Conservation (phyloP, 768 basidiomycete genomes). For the Serendipita sp. region DNA sequence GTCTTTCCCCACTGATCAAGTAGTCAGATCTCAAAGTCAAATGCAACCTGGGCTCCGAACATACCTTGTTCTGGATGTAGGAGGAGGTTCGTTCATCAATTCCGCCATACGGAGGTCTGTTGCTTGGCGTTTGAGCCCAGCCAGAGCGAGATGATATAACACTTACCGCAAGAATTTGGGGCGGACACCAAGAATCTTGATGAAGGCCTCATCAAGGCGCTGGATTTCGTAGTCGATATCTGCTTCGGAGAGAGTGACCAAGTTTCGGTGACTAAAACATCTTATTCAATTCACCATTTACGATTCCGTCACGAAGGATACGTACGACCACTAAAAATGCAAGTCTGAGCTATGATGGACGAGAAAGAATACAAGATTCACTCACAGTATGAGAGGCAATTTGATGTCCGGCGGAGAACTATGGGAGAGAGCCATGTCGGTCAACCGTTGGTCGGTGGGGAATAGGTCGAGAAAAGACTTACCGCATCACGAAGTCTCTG, state of each 20-base stretch:
- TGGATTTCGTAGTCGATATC: slow-evolving; percentile 2
- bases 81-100: background rate
- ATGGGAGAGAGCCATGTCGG: background rate
- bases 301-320: background rate
- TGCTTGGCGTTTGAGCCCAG: background rate
- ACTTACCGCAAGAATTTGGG: background rate
- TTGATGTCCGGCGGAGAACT: background rate
- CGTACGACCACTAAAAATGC: background rate
- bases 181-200: background rate
- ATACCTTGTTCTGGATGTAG: background rate
- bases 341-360: background rate
- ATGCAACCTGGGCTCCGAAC: no score
- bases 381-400: background rate
- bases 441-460: background rate
- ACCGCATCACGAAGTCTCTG: background rate
- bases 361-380: background rate
- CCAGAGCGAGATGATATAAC: background rate
- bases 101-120: background rate
- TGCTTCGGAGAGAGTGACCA: background rate
- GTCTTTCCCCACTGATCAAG: slow-evolving; percentile 2
- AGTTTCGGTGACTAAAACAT: no score
- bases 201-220: background rate
- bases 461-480: no score
- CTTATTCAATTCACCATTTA: no score
- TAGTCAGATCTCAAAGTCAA: no score